phyloP scores from a whole-genome alignment of 352 stramenopile genomes.

The Phytophthora agathidicida region DNA sequence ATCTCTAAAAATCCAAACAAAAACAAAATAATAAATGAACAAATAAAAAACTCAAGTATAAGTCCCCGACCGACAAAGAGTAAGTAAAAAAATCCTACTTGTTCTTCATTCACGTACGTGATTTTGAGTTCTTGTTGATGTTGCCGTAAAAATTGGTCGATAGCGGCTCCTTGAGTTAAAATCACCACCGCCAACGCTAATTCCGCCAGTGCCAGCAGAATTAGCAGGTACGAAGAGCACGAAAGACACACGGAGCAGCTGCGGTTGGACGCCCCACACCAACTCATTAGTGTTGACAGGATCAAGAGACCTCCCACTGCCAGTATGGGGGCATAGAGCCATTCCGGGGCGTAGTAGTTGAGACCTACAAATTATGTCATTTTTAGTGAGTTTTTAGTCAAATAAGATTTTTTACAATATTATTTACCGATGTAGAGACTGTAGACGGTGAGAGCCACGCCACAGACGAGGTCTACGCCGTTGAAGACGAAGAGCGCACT shows the following conservation, averaged over 20 bases:
- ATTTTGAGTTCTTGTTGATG: constrained; percentile 74
- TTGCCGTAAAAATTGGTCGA: constrained; percentile 64
- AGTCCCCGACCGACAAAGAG: too few species aligned
- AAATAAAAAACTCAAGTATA: constrained; percentile 5
- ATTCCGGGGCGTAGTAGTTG: constrained; percentile 70
- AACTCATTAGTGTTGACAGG: constrained; percentile 60
- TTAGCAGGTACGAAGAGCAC: constrained; percentile 64
- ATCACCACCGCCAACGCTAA: constrained; percentile 70
- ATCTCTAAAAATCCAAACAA: constrained; percentile 45
- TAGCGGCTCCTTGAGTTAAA: constrained; percentile 62
- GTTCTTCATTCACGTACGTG: constrained; percentile 39
- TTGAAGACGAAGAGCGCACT: constrained; percentile 78
- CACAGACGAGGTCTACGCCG: constrained; percentile 66
- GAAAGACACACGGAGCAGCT: constrained; percentile 57
- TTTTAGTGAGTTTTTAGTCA: constrained; percentile 1
- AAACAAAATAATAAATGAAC: constrained; percentile 6
- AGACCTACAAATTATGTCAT: constrained; percentile 35
- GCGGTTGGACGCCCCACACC: constrained; percentile 60
- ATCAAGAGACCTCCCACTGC: constrained; percentile 54
- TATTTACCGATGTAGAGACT: constrained; percentile 59
- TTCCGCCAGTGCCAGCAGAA: constrained; percentile 66
- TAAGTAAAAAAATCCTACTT: too few species aligned
- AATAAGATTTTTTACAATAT: constrained; percentile 2
- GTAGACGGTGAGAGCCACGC: constrained; percentile 63
- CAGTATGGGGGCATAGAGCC: constrained; percentile 71